These are phyloP conservation scores for Tricholoma furcatifolium DNA, from an alignment of 768 basidiomycete species.

Conservation along the genomic window DNA sequence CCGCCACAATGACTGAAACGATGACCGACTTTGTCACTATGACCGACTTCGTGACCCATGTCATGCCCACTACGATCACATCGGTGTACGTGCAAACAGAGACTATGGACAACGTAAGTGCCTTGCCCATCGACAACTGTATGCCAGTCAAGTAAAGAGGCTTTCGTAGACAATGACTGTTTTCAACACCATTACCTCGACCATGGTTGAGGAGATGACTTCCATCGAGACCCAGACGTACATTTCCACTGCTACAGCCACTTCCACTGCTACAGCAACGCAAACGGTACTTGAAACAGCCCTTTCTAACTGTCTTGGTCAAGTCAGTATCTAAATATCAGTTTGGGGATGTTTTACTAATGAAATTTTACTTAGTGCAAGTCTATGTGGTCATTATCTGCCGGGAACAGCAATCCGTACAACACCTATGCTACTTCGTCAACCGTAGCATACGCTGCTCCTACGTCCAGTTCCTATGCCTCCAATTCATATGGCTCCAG, in stretches of 20 bases:
- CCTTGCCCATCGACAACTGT: neutral
- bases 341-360: conserved; percentile 12
- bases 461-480: conserved; percentile 18
- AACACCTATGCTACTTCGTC: conserved; percentile 43
- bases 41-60: conserved; percentile 48
- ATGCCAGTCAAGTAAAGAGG: conserved; percentile 6
- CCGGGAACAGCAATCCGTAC: conserved; percentile 49
- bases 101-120: conserved; percentile 51
- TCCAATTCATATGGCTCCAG: conserved; percentile 11
- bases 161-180: conserved; percentile 53
- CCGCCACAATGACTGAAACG: conserved; percentile 54
- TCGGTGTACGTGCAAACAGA: conserved; percentile 54
- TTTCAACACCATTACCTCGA: conserved; percentile 54
- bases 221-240: conserved; percentile 35
- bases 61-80: conserved; percentile 58
- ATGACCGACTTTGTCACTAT: conserved; percentile 54
- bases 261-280: conserved; percentile 45
- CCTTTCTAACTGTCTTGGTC: conserved; percentile 52
- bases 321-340: conserved; percentile 29
- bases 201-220: conserved; percentile 33
- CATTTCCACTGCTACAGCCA: conserved; percentile 47
- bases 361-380: conserved; percentile 45
- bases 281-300: conserved; percentile 46
- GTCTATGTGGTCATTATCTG: conserved; percentile 48
- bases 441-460: conserved; percentile 17